Conservation (phyloP, 1,284 basidiomycete genomes). For the Malassezia slooffiae region DNA sequence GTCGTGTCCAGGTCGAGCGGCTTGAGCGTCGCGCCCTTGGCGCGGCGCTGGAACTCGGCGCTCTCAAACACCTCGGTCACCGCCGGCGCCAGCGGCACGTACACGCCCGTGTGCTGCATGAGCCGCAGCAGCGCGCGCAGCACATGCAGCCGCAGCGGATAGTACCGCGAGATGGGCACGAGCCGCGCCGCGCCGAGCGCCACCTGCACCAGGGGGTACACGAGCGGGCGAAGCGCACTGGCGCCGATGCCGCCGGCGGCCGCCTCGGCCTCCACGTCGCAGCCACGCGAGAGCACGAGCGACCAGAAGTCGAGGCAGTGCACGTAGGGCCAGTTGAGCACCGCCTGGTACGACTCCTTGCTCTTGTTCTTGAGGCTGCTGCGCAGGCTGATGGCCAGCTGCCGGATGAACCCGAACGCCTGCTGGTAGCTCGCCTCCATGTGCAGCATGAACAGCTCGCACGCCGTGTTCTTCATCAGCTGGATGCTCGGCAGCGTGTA, state of each 20-base stretch:
- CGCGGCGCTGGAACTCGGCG: constrained; percentile 62
- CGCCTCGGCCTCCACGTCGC: constrained; percentile 24
- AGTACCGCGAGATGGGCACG: constrained; percentile 67
- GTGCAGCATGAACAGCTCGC: constrained; percentile 70
- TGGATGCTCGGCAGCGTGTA: constrained; percentile 88
- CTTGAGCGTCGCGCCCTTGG: constrained; percentile 75
- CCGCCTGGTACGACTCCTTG: constrained; percentile 38
- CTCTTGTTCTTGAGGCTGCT: constrained; percentile 78
- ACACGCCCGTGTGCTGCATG: constrained; percentile 66
- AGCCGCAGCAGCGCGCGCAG: constrained; percentile 62
- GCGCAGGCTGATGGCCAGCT: constrained; percentile 83
- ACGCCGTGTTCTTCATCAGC: constrained; percentile 94
- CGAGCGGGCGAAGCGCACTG: constrained; percentile 70
- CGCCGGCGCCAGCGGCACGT: constrained; percentile 75
- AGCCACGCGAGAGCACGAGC: constrained; percentile 53
- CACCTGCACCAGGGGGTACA: constrained; percentile 93
- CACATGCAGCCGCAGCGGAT: constrained; percentile 67
- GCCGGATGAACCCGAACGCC: constrained; percentile 90
- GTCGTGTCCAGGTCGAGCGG: constrained; percentile 79
- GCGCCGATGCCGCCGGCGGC: no score
- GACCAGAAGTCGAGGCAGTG: constrained; percentile 96
- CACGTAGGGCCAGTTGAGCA: constrained; percentile 84
- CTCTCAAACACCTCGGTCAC: constrained; percentile 77
- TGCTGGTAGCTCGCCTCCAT: constrained; percentile 70
- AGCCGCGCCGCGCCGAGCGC: constrained; percentile 86